Evolutionary conservation across 2,329 filamentous ascomycete species (phyloP).

Genomic region (Calonectria henricotiae): DNA sequence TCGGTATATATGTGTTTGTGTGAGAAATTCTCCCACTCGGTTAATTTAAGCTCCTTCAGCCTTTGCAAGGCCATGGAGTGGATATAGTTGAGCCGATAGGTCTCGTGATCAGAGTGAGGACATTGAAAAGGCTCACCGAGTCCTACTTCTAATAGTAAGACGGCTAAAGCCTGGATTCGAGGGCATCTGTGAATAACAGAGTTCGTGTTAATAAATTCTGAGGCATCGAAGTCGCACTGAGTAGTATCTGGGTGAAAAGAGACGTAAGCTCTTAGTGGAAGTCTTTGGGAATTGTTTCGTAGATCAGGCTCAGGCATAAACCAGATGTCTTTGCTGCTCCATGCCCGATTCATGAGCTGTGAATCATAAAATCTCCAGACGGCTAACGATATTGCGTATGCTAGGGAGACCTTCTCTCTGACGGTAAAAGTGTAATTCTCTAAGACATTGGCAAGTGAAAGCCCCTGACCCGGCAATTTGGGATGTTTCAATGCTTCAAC

Average conservation of each 20-base stretch:
- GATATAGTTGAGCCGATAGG: constrained; percentile 2
- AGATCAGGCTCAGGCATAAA: constrained; percentile 40
- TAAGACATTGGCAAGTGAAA: constrained; percentile 18
- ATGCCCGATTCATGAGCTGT: constrained; percentile 35
- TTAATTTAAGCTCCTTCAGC: constrained; percentile 8
- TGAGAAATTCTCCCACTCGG: constrained; percentile 20
- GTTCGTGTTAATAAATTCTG: background rate
- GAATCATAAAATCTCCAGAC: constrained; percentile 44
- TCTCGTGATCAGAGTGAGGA: background rate
- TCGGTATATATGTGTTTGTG: constrained; percentile 27
- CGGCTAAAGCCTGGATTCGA: constrained; percentile 18
- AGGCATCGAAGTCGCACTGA: constrained; percentile 24
- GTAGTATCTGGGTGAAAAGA: constrained; percentile 18
- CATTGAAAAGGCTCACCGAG: constrained; percentile 10
- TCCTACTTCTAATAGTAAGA: constrained; percentile 24
- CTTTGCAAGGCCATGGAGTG: constrained; percentile 3
- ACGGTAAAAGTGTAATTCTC: constrained; percentile 31
- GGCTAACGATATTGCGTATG: constrained; percentile 34
- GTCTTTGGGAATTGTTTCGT: constrained; percentile 7
- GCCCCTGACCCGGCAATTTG: background rate
- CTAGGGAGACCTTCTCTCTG: constrained; percentile 37
- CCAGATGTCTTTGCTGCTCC: constrained; percentile 39
- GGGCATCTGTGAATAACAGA: constrained; percentile 27
- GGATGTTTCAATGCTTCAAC: constrained; percentile 20
- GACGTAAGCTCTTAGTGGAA: constrained; percentile 27